Evolutionary conservation across 1,139 yeast genomes (phyloP), one percentile per base, ranked within the genome.

Genomic region (Candida glucosophila): DNA sequence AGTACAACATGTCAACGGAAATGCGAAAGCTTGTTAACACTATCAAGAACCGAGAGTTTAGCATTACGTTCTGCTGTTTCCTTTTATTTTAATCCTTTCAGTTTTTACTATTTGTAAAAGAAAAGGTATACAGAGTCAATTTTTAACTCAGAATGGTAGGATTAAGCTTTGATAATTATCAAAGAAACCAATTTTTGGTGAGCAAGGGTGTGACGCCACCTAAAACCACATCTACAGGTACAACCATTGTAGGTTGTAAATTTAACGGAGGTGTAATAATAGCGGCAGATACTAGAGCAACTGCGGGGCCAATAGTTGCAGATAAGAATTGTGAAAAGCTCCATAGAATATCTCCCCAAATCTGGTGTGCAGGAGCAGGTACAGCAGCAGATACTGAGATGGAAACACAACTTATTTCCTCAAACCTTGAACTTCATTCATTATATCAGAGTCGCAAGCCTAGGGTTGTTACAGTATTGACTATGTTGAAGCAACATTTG

Each of bases 351-450:
- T 73, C 96, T 3, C 96, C 98, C 8, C 73, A 71, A 49, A 90
- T 90, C 47, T 90, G 98, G 98, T 90, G 97, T 73, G 96, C 96
- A 28, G 98, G 98, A 44, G 98, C 98, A 4, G 98, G 98, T 53
- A 90, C 98, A 12, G 98, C 98, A 23, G 98, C 98, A n/a, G 98
- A 90, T 52, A 90, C 96, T 7, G 97, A 90, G 52, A 80, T 81
- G 82, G 95, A 83, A 15, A 90, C 98, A 5, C 95, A 85, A 54
- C 67, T 90, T 49, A 86, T 86, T 43, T 76, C 88, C 15, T 83
- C 95, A 25, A 88, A 88, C 52, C 64, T 90, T 40, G 98, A 90
- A 55, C 63, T 90, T 38, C 98, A 88, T 55, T 67, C 92, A 12
- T 63, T 86, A 54, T 75, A 80, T 40, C 77, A 90, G 26, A 76